Base-by-base conservation (phyloP, 768 basidiomycete genomes). In the Saitozyma sp. region DNA sequence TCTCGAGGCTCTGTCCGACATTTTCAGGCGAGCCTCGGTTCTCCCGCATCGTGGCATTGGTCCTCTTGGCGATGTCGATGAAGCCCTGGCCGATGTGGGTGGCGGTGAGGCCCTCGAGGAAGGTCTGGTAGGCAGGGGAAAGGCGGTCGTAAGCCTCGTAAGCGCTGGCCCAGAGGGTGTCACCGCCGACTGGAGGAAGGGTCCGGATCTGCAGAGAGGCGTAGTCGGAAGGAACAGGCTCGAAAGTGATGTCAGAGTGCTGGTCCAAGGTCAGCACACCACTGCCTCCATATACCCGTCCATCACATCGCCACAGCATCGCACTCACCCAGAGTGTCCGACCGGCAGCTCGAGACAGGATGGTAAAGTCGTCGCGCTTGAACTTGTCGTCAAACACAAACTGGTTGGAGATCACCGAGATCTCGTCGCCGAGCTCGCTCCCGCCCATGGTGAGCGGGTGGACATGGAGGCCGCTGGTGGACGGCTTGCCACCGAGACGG, bases 111-210 rank as follows among this genome's bases (percentile, higher is more conserved):
- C 84, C 84, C 69, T 87, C 85, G 50, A 88, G 79, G 75, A 86
- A 86, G 43, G 79, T 81, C 56, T 82, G 78, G 63, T 68, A 82
- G 6, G 83, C 80, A 9, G 85, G 85, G 0, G 86, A 86, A 19
- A 88, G 83, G 10, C 84, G 80, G 74, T 87, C 86, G 76, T 87
- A 88, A 9, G 85, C 86, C 70, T 86, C 86, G 66, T 87, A 88
- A 3, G 73, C 70, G 5, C 70, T 74, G 3, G 75, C 78, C 75
- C 76, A 62, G 65, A 84, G 73, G 2, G 83, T 84, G 61, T 84
- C 83, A n/a, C 80, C 81, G 4, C 81, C 81, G 16, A 67, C 64
- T n/a, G 52, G 9, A 11, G 69, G 59, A 38, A 67, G 62, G 8
- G 13, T 62, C 20, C 66, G 46, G 51, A 67, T 61, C 40, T 63